Evolutionary conservation across 2,329 filamentous ascomycete genomes (phyloP).

Genomic region (Xylaria sp.): DNA sequence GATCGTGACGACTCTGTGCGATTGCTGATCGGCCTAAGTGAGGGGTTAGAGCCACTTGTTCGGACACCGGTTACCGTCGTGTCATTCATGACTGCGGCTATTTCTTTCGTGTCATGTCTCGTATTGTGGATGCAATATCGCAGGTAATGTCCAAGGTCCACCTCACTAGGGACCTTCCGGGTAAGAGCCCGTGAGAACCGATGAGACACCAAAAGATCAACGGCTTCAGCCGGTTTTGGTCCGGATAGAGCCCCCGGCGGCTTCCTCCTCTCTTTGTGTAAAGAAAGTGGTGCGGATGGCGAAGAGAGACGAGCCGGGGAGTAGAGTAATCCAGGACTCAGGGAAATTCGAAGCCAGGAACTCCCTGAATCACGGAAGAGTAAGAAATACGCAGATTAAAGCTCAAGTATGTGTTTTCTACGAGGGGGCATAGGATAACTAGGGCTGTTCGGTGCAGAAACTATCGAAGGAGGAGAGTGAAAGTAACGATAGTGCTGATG

Average conservation of each 20-base stretch:
- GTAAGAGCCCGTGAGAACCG: not conserved
- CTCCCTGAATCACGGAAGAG: not conserved
- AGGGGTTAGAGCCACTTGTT: slow-evolving; percentile 32
- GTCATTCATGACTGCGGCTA: slow-evolving; percentile 26
- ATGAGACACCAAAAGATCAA: not conserved
- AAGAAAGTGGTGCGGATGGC: not conserved
- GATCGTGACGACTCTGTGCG: slow-evolving; percentile 36
- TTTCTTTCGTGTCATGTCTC: not conserved
- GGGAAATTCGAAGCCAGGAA: not conserved
- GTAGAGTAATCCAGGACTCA: not conserved
- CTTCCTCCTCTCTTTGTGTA: not conserved
- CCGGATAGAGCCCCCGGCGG: not conserved
- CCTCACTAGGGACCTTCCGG: not conserved
- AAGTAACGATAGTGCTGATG: not conserved
- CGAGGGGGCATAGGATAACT: slow-evolving; percentile 11
- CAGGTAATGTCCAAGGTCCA: not conserved
- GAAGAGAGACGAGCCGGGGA: not conserved
- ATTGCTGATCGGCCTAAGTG: slow-evolving; percentile 30
- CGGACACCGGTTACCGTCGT: slow-evolving; percentile 19
- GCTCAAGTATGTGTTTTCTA: not conserved
- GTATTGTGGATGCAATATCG: not conserved
- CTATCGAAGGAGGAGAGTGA: not conserved
- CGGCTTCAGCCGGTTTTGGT: too few species aligned
- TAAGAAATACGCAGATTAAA: not conserved
- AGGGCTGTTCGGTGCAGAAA: slow-evolving; percentile 1